A percentile compares a stretch with the other conserved stretches of the same genome.
Evolutionary conservation across 495 filamentous ascomycete genomes (phyloP).

Genomic region (Jackrogersella multiformis): DNA sequence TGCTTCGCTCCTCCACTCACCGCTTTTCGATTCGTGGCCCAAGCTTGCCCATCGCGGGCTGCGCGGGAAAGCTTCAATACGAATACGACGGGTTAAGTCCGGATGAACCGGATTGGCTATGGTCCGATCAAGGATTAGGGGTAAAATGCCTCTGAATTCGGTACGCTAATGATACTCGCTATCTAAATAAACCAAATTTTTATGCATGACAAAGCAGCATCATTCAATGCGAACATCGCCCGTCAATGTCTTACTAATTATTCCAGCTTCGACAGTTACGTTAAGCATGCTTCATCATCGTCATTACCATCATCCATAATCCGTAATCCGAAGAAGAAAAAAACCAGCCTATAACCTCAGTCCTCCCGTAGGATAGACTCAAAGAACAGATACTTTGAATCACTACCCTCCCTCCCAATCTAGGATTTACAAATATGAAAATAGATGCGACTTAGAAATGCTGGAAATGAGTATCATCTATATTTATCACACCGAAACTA

Average conservation of each 20-base stretch:
- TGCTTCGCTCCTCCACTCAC: conserved; percentile 32
- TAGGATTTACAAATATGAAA: too few species aligned
- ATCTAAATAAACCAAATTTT: neutral
- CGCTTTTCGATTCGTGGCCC: conserved; percentile 28
- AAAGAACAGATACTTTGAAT: neutral
- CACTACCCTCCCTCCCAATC: too few species aligned
- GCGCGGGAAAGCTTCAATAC: conserved; percentile 17
- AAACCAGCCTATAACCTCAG: neutral
- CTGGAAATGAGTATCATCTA: neutral
- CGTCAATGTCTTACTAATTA: too few species aligned
- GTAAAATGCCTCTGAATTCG: conserved; percentile 17
- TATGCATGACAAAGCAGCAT: neutral
- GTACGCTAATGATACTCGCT: conserved; percentile 12
- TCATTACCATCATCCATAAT: too few species aligned
- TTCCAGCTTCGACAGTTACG: neutral
- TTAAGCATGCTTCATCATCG: too few species aligned
- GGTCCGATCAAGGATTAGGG: conserved; percentile 13
- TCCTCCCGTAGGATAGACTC: neutral
- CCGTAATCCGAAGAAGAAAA: too few species aligned
- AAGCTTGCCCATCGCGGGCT: conserved; percentile 17
- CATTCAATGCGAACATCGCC: too few species aligned
- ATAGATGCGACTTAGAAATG: neutral
- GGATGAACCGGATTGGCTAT: neutral
- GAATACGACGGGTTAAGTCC: conserved; percentile 38
- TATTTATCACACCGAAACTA: neutral